Evolutionary conservation across 208 protist species (phyloP), one percentile per base, ranked within the genome.

Genomic region (Wallacemonas sp.): DNA sequence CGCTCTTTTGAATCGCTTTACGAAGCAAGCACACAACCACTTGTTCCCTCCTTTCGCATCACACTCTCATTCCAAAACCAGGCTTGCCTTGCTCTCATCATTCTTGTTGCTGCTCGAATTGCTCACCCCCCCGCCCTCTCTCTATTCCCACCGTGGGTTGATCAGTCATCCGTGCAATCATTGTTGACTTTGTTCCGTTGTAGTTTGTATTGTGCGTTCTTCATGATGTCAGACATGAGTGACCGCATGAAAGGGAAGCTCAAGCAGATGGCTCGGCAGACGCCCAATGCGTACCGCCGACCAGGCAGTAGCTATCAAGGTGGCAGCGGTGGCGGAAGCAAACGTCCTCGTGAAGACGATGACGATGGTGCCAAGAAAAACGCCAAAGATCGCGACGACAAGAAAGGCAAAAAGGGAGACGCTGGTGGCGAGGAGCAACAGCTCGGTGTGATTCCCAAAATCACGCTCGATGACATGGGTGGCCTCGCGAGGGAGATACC

Each of bases 381-480:
- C 0, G 54, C 26, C 39, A 70, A 75, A 22, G 70, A 44, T 46
- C 66, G 68, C 51, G 75, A 27, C 41, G 54, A 61, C 1, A 67
- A 75, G 21, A 59, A 73, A 12, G 67, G 66, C 38, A 72, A 69
- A 3, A 62, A 54, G 62, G 62, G 24, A 21, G 46, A 58, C 14
- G 46, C 55, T 5, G 62, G 47, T 30, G 62, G 39, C 24, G 45
- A 34, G 54, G 53, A 59, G 71, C 26, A 26, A 46, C 63, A 77
- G 39, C 75, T 90, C 26, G 90, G 90, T 22, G 81, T 96, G 0
- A 94, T 96, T 60, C 90, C 90, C 2, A 82, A 80, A 19, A 80
- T 94, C 47, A 93, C 87, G 8, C 81, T 96, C 6, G 80, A 97
- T 6, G 88, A 98, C 36, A 96, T 98, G 86, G 95, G 95, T 33